Evolutionary conservation across 1,284 basidiomycete genomes (phyloP), one percentile per base, ranked within the genome.

Genomic region (Sanghuangporus baumii): DNA sequence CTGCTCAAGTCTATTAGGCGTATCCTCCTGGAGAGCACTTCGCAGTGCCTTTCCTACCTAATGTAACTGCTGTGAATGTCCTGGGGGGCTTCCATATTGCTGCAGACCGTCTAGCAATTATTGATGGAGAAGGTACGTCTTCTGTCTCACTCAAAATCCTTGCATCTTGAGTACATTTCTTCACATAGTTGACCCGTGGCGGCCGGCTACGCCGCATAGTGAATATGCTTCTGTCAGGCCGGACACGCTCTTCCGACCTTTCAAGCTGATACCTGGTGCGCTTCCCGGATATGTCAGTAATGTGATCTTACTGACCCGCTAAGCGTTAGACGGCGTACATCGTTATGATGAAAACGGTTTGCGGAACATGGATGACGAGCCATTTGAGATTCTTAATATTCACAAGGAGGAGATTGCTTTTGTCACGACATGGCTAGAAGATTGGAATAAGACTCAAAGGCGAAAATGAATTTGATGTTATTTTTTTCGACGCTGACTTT

Each of bases 321-420:
- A n/a, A 40, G 7, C 6, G 56, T 54, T 16, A 55, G 89, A 85
- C 63, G 93, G 82, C 18, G 91, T 96, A 2, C 94, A 97, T 72
- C 94, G 96, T 70, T 96, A 88, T 70, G 94, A 96, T 69, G 92
- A 95, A 76, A 89, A 91, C 70, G 94, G 94, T 0, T 78, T 93
- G n/a, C 70, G 70, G 9, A 77, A 93, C 66, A 77, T 84, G 40
- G 69, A 74, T 0, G 76, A 82, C 34, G 95, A 97, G 71, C 96
- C 96, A 0, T 70, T 75, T 8, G 82, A 93, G 67, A 96, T 98
- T 67, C 79, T 81, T 64, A 81, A 85, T 69, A 89, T 98, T 55
- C 96, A 98, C 69, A 74, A 75, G 47, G 86, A 95, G 71, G 91
- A 90, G 79, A 82, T 94, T 47, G 76, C 74, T 14, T 98, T 98